Conservation (phyloP, 176 grass and related monocot genomes). For the Oryza australiensis region DNA sequence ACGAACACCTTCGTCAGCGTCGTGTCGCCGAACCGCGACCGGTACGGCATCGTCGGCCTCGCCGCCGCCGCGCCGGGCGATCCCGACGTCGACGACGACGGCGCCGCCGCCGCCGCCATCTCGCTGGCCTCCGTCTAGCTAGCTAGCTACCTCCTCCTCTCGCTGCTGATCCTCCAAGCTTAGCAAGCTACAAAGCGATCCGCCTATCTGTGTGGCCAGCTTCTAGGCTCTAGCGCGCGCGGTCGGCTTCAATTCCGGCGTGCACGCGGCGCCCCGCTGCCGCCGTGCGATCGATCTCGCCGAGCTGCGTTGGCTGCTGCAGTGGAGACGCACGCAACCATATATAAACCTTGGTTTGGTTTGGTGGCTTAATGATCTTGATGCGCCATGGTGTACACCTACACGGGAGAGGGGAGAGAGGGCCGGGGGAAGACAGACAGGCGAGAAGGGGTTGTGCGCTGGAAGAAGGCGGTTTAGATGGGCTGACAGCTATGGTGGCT, state of each 20-base stretch:
- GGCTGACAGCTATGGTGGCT: constrained; percentile 39
- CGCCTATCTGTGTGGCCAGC: background rate
- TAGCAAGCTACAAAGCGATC: background rate
- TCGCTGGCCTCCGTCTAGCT: background rate
- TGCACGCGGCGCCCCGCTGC: constrained; percentile 10
- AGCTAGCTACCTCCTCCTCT: background rate
- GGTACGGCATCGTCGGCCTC: constrained; percentile 24
- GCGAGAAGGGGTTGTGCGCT: constrained; percentile 41
- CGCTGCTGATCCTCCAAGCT: background rate
- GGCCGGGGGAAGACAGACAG: constrained; percentile 12
- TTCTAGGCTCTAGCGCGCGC: background rate
- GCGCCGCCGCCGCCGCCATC: constrained; percentile 25
- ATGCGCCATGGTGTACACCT: background rate
- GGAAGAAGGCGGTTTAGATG: constrained; percentile 43
- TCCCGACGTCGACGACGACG: constrained; percentile 26
- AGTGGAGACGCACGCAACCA: background rate
- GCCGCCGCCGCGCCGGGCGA: constrained; percentile 30
- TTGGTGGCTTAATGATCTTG: constrained; percentile 47
- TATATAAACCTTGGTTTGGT: constrained; percentile 23
- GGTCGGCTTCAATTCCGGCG: background rate
- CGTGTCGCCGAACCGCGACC: constrained; percentile 91
- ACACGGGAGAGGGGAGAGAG: background rate
- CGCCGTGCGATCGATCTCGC: background rate
- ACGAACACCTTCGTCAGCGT: constrained; percentile 98
- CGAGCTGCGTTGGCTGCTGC: background rate